Evolutionary conservation across 306 rosid genomes (phyloP).

Genomic region (Pyrus betulifolia): DNA sequence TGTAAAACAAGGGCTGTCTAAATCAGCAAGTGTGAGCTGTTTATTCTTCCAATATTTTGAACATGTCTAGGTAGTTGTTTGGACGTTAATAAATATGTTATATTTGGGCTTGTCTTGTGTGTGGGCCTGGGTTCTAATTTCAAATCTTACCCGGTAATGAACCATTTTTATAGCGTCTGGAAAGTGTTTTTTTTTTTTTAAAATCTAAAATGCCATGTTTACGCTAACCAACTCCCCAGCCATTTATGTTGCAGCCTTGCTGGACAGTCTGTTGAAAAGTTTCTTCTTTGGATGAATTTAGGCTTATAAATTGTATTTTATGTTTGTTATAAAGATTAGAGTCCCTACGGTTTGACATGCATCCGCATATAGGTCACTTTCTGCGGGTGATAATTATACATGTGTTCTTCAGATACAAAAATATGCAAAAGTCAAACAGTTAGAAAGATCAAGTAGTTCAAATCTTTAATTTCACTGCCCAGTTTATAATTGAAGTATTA

Average conservation of each 20-base stretch:
- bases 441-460: not conserved
- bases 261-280: not conserved
- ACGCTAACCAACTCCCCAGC: not conserved
- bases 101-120: not conserved
- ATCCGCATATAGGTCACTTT: too few relatives aligned
- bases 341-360: not conserved
- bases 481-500: constrained; percentile 15
- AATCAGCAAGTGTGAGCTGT: not conserved
- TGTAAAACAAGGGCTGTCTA: not conserved
- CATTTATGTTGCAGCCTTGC: not conserved
- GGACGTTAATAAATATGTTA: not conserved
- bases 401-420: not conserved
- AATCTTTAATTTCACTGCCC: not conserved
- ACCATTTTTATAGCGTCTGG: not conserved
- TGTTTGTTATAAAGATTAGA: not conserved
- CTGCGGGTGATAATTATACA: not conserved
- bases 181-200: not conserved
- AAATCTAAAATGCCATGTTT: not conserved
- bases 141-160: not conserved
- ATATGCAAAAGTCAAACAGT: not conserved
- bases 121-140: not conserved
- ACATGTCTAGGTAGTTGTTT: not conserved
- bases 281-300: not conserved
- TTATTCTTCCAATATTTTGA: not conserved
- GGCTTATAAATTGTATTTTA: not conserved